Evolutionary conservation across 2,329 filamentous ascomycete species (phyloP).

Genomic region (Diaporthe citri): DNA sequence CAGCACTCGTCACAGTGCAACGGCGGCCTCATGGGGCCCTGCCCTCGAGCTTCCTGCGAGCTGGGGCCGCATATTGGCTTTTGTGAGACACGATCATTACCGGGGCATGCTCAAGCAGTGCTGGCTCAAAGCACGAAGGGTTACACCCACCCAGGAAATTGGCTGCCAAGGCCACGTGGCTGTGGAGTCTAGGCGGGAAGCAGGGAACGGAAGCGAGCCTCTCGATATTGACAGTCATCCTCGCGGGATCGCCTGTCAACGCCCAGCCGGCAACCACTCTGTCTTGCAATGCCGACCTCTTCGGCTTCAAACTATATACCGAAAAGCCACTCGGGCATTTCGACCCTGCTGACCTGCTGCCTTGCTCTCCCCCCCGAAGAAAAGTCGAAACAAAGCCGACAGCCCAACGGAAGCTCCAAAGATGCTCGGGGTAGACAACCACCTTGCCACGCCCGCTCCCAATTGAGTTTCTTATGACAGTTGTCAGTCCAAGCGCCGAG

Average conservation of each 20-base stretch:
- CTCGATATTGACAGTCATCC: neutral
- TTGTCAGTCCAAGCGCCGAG: constrained; percentile 17
- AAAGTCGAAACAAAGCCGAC: constrained; percentile 12
- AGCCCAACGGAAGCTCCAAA: neutral
- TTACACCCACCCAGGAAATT: neutral
- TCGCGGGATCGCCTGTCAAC: neutral
- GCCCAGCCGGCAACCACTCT: neutral
- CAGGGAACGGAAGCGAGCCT: neutral
- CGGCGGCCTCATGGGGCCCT: neutral
- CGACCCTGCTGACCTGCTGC: neutral
- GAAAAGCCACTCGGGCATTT: neutral
- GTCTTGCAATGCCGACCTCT: neutral
- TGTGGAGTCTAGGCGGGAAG: constrained; percentile 6
- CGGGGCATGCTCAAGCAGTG: no score
- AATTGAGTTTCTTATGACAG: constrained; percentile 17
- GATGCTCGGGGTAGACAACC: neutral
- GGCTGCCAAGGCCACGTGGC: constrained; percentile 29
- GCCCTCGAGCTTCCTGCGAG: neutral
- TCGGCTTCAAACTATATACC: neutral
- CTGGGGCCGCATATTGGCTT: neutral
- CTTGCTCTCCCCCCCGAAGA: neutral
- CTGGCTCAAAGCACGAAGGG: neutral
- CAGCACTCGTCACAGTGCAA: neutral
- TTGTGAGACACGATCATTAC: neutral
- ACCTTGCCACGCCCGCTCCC: neutral